These are phyloP conservation scores for Penicillium sp. DNA, from an alignment of 2,329 filamentous ascomycete species.

Conservation along the genomic window DNA sequence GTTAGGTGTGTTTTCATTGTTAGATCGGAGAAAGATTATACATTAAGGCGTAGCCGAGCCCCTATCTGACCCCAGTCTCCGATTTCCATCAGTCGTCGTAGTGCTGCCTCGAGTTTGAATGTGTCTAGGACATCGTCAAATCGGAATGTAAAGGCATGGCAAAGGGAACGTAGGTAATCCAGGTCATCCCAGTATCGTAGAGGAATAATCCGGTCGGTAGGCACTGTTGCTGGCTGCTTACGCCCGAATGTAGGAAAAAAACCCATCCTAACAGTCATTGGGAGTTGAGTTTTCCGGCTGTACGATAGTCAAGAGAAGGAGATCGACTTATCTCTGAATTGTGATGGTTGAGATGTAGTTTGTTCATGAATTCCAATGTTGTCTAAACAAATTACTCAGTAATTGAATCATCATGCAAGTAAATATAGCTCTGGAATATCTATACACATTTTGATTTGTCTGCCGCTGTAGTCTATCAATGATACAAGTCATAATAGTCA, in stretches of 20 bases:
- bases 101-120: conserved; percentile 36
- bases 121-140: conserved; percentile 51
- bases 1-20: background rate
- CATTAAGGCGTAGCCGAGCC: conserved; percentile 45
- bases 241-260: background rate
- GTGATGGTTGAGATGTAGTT: background rate
- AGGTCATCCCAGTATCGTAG: conserved; percentile 15
- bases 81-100: conserved; percentile 42
- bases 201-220: conserved; percentile 14
- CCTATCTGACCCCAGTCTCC: conserved; percentile 50
- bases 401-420: no score
- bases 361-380: no score
- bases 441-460: no score
- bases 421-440: no score
- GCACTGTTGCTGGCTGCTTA: background rate
- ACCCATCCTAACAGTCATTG: background rate
- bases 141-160: conserved; percentile 30
- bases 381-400: no score
- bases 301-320: background rate
- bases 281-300: no score
- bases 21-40: conserved; percentile 16
- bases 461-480: no score
- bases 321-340: background rate
- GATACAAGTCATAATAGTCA: no score
- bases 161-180: conserved; percentile 3